Base-by-base conservation (phyloP, 371 early-diverging fungal genomes). In the Capillidium rhysosporum region DNA sequence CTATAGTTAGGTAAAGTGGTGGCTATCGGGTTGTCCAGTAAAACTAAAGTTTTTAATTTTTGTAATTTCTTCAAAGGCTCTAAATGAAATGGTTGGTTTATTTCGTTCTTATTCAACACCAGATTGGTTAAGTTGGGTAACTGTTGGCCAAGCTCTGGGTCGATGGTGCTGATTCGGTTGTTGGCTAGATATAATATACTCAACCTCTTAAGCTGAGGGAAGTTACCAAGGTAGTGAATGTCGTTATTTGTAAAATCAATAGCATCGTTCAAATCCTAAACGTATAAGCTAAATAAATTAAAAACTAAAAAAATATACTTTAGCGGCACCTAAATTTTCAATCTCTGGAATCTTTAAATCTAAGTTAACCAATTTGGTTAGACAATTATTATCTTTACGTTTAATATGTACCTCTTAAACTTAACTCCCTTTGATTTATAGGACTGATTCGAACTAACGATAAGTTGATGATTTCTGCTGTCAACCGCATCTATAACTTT, bases 221-320 rank as follows among this genome's bases (percentile, higher is more conserved):
- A 91, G 67, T 90, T 88, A 56, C 80, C 82, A 24, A 97, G 69
- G 0, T 72, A 57, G 20, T 81, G 75, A 45, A 97, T 69, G 44
- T 88, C 89, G 64, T 97, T 97, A 64, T 90, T 81, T 52, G 89
- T 84, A 31, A 97, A 72, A 64, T 95, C 92, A 48, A 97, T 72
- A 21, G 89, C 71, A 67, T 95, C 95, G 68, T 93, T 78, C 55
- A 78, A 73, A 65, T 94, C 89, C 86, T 86, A 56, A 20, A n/a
- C 9, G 16, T 7, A 49, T 49, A 31, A 59, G 21, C 26, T 29
- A 46, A 29, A 1, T 26, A 47, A 16, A 34, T 2, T 30, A 9
- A n/a, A 10, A 55, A 2, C n/a, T n/a, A 54, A 20, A 18, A 51
- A 34, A 34, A 40, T 49, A 49, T 72, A 86, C 86, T 73, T 82